phyloP scores from a whole-genome alignment of 1,284 basidiomycete species.

The Cutaneotrichosporon sp. region DNA sequence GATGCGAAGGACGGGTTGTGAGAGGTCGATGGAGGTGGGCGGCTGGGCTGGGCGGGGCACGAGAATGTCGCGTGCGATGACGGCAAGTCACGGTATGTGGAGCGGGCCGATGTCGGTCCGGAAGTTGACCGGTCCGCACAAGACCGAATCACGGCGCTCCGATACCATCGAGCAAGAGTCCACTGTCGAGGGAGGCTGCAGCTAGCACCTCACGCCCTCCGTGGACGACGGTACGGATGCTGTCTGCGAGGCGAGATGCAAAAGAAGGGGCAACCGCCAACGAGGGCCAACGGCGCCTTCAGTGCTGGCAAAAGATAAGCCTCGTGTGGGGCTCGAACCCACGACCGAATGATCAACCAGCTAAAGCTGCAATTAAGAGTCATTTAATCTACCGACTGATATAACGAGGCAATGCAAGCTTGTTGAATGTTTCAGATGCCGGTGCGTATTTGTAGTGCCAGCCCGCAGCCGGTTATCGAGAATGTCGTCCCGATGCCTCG shows the following conservation, averaged over 20 bases:
- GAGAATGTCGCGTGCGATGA: background rate
- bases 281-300: too few species aligned
- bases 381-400: conserved; percentile 9
- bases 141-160: too few species aligned
- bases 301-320: conserved; percentile 4
- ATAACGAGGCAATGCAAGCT: background rate
- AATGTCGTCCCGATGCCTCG: too few species aligned
- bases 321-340: conserved; percentile 19
- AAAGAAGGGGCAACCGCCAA: background rate
- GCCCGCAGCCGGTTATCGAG: too few species aligned
- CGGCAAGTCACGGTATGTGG: background rate
- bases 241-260: too few species aligned
- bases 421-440: background rate
- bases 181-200: too few species aligned
- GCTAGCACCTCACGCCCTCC: too few species aligned
- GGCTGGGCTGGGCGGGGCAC: too few species aligned
- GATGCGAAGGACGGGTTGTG: background rate
- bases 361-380: background rate
- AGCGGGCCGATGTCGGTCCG: conserved; percentile 1
- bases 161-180: too few species aligned
- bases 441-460: background rate
- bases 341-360: conserved; percentile 15
- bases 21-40: background rate
- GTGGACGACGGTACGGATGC: too few species aligned
- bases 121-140: background rate